Percentiles rank a stretch among this genome's conserved stretches.
Evolutionary conservation across 2,329 filamentous ascomycete genomes (phyloP).

Genomic region (Xylaria digitata): DNA sequence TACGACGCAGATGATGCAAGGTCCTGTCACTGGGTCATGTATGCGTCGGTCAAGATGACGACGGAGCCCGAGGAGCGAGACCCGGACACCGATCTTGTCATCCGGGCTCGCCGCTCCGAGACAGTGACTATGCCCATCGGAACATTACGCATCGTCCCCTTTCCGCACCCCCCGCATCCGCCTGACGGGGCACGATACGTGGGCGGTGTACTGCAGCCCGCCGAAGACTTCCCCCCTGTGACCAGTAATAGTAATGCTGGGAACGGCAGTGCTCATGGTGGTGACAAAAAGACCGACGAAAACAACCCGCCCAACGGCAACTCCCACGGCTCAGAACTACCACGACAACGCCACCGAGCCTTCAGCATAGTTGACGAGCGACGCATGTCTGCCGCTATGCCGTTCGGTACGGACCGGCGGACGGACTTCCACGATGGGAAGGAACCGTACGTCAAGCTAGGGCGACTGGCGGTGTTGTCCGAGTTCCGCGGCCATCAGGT

Average conservation of each 20-base stretch:
- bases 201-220: slow-evolving; percentile 54
- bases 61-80: slow-evolving; percentile 58
- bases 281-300: slow-evolving; percentile 2
- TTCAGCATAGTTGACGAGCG: slow-evolving; percentile 41
- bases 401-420: slow-evolving; percentile 54
- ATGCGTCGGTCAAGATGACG: slow-evolving; percentile 68
- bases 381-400: slow-evolving; percentile 40
- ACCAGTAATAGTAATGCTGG: not conserved
- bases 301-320: not conserved
- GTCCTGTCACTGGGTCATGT: slow-evolving; percentile 89
- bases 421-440: slow-evolving; percentile 67
- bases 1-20: slow-evolving; percentile 83
- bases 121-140: slow-evolving; percentile 70
- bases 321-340: not conserved
- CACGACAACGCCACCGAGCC: not conserved
- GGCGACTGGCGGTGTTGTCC: slow-evolving; percentile 76
- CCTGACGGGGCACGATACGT: slow-evolving; percentile 61
- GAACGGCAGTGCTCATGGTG: not conserved
- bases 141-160: slow-evolving; percentile 83
- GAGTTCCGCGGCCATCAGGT: slow-evolving; percentile 74
- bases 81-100: slow-evolving; percentile 54
- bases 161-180: slow-evolving; percentile 77
- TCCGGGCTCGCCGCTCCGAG: slow-evolving; percentile 57
- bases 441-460: slow-evolving; percentile 86
- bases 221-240: slow-evolving; percentile 13